A percentile compares a stretch with the other conserved stretches of the same genome.
Evolutionary conservation across 2,329 filamentous ascomycete genomes (phyloP).

Genomic region (Aquanectria penicillioides): DNA sequence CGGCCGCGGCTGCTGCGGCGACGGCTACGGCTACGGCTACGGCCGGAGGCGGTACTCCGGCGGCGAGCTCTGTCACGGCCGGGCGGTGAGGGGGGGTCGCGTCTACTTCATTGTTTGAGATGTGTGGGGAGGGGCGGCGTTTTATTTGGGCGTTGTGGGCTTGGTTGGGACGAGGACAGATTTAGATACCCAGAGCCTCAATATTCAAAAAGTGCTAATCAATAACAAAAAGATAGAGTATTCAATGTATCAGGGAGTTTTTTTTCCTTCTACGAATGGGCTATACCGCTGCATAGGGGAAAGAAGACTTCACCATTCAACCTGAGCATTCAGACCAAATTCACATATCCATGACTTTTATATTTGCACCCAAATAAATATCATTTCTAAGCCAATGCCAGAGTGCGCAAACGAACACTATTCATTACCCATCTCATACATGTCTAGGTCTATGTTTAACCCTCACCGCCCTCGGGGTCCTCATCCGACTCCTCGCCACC

Average conservation of each 20-base stretch:
- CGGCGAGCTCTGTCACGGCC: background rate
- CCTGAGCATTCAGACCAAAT: too few relatives aligned
- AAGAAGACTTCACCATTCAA: too few relatives aligned
- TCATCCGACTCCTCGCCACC: constrained; percentile 65
- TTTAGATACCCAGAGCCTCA: constrained; percentile 29
- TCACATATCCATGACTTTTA: background rate
- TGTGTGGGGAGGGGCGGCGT: background rate
- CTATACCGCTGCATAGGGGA: too few relatives aligned
- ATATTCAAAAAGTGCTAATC: constrained; percentile 5
- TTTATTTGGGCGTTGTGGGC: background rate
- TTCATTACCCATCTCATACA: background rate
- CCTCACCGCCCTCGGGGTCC: constrained; percentile 59
- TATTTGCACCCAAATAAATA: background rate
- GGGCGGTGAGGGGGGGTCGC: background rate
- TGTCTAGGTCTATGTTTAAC: constrained; percentile 40
- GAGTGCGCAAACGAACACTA: background rate
- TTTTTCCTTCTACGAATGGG: too few relatives aligned
- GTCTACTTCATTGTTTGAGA: too few relatives aligned
- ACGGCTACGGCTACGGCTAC: background rate
- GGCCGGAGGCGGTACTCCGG: background rate
- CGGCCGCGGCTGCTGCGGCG: constrained; percentile 9
- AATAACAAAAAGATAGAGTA: too few relatives aligned
- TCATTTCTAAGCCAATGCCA: background rate
- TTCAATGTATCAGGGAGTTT: too few relatives aligned
- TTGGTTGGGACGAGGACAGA: constrained; percentile 2